phyloP scores from a whole-genome alignment of 805 yeast genomes.

The Kuraishia molischiana region DNA sequence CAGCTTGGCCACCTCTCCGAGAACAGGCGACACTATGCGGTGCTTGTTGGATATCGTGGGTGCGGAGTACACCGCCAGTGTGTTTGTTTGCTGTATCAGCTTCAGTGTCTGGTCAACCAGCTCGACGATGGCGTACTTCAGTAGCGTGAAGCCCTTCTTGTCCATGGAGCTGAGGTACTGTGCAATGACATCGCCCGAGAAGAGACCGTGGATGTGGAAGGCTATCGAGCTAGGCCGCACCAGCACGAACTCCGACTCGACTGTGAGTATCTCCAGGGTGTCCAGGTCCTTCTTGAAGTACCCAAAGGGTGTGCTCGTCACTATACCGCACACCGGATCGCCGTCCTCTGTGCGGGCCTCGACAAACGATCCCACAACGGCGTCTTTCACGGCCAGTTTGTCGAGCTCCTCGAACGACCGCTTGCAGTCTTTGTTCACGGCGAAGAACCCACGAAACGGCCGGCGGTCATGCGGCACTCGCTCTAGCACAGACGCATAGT shows the following conservation, averaged over 20 bases:
- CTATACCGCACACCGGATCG: conserved; percentile 23
- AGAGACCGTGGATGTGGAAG: conserved; percentile 2
- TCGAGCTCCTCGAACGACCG: conserved; percentile 1
- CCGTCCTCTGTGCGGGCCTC: conserved; percentile 19
- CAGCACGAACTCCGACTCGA: background rate
- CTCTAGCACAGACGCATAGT: background rate
- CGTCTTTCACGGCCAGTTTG: conserved; percentile 1
- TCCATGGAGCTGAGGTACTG: background rate
- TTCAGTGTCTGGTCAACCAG: background rate
- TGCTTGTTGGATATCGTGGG: background rate
- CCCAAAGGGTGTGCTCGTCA: conserved; percentile 17
- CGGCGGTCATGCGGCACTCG: background rate
- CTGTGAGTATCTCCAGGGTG: conserved; percentile 1
- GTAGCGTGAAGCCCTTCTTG: background rate
- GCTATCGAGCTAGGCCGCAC: background rate
- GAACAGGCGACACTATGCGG: background rate
- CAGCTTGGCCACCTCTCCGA: background rate
- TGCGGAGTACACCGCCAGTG: background rate
- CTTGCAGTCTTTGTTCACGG: background rate
- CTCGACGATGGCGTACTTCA: conserved; percentile 1
- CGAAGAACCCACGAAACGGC: background rate
- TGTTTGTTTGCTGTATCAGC: background rate
- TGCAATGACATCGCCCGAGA: background rate
- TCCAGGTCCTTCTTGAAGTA: background rate
- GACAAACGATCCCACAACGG: conserved; percentile 26